These are phyloP conservation scores for Linum usitatissimum DNA, from an alignment of 345 rosid genomes.

Conservation along the genomic window DNA sequence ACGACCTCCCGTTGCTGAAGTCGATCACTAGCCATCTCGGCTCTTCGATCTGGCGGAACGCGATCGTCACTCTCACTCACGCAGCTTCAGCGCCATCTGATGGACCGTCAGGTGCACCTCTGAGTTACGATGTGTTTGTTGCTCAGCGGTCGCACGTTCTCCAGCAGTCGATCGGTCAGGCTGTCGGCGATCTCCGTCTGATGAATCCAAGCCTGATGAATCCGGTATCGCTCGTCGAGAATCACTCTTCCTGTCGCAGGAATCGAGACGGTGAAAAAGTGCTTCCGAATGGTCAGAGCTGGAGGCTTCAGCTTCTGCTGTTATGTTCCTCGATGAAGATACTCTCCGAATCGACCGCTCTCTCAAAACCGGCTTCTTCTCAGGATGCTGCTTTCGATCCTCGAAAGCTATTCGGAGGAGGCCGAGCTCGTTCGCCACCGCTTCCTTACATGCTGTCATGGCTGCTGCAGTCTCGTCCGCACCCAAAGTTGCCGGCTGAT, in stretches of 20 bases:
- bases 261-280: conserved; percentile 81
- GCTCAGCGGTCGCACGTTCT: conserved; percentile 87
- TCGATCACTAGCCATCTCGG: conserved; percentile 61
- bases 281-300: conserved; percentile 82
- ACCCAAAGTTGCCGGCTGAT: conserved; percentile 66
- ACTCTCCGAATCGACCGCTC: conserved; percentile 66
- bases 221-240: conserved; percentile 87
- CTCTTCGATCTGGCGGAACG: conserved; percentile 77
- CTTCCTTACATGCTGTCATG: conserved; percentile 88
- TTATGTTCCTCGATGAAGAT: conserved; percentile 77
- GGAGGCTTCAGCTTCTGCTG: conserved; percentile 77
- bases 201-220: conserved; percentile 88
- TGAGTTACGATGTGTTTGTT: conserved; percentile 82
- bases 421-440: conserved; percentile 76
- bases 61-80: conserved; percentile 81
- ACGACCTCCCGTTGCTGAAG: conserved; percentile 67
- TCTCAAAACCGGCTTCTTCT: conserved; percentile 43
- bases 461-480: conserved; percentile 87
- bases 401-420: conserved; percentile 73
- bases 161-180: conserved; percentile 89
- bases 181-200: conserved; percentile 79
- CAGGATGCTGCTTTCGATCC: conserved; percentile 64
- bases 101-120: conserved; percentile 79
- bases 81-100: conserved; percentile 97
- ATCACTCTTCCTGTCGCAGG: conserved; percentile 76